phyloP scores from a whole-genome alignment of 208 protist genomes.

The Strigomonas culicis region DNA sequence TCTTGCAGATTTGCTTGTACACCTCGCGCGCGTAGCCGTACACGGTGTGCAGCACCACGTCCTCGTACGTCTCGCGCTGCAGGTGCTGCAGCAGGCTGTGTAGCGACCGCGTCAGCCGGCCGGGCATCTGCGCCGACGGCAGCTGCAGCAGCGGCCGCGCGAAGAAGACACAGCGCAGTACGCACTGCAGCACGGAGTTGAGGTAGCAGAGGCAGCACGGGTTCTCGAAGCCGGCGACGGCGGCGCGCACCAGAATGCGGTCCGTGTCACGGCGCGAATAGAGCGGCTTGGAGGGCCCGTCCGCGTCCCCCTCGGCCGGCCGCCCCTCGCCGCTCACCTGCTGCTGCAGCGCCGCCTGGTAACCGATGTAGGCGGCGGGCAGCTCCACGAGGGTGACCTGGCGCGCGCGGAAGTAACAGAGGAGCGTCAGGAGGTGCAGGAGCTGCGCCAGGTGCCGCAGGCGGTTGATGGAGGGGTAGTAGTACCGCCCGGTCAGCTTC shows the following conservation, averaged over 20 bases:
- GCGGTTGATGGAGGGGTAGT: constrained; percentile 26
- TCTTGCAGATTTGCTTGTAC: constrained; percentile 39
- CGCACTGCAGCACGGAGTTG: constrained; percentile 95
- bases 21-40: constrained; percentile 40
- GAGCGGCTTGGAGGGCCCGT: not conserved
- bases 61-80: constrained; percentile 38
- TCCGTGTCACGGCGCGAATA: not conserved
- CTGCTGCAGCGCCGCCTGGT: constrained; percentile 11
- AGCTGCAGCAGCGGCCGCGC: constrained; percentile 33
- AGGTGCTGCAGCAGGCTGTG: constrained; percentile 43
- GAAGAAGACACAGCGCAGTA: constrained; percentile 77
- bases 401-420: constrained; percentile 36
- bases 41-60: constrained; percentile 42
- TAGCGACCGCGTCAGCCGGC: constrained; percentile 48
- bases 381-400: constrained; percentile 34
- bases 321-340: not conserved
- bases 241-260: constrained; percentile 27
- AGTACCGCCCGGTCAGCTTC: constrained; percentile 26
- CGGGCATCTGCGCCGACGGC: constrained; percentile 19
- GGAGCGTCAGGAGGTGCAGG: constrained; percentile 39
- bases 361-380: constrained; percentile 21
- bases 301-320: not conserved
- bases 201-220: constrained; percentile 96
- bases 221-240: constrained; percentile 84
- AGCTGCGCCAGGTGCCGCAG: constrained; percentile 36